phyloP scores from a whole-genome alignment of 2,329 filamentous ascomycete species.

The Fusarium lyarnte region DNA sequence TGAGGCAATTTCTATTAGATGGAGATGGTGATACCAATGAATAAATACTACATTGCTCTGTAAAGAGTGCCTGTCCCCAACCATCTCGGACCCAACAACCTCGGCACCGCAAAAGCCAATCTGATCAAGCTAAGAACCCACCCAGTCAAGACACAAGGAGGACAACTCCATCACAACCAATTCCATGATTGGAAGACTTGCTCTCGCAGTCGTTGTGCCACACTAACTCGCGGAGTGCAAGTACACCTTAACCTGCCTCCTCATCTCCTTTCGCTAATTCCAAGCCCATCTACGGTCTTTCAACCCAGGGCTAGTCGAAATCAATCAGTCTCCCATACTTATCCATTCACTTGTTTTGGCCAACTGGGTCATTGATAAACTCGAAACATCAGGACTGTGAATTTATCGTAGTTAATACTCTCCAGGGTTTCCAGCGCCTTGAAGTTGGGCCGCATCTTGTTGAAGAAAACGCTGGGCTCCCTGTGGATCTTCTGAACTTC shows the following conservation, averaged over 20 bases:
- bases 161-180: too few relatives aligned
- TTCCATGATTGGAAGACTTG: too few relatives aligned
- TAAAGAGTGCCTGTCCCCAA: too few relatives aligned
- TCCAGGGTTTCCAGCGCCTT: not conserved
- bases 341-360: not conserved
- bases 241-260: too few relatives aligned
- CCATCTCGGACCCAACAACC: too few relatives aligned
- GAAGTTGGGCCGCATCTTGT: not conserved
- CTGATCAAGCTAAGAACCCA: not conserved
- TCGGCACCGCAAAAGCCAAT: not conserved
- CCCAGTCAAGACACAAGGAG: not conserved
- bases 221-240: too few relatives aligned
- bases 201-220: rapidly evolving
- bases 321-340: not conserved
- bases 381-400: not conserved
- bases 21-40: not conserved
- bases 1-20: not conserved
- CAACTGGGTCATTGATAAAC: not conserved
- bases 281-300: not conserved
- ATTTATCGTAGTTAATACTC: not conserved
- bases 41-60: too few relatives aligned
- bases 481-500: not conserved
- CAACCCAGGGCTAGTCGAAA: not conserved
- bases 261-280: too few relatives aligned
- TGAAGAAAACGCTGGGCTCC: not conserved